Base-by-base conservation (phyloP, 1,284 basidiomycete species). In the Coriolopsis trogii region DNA sequence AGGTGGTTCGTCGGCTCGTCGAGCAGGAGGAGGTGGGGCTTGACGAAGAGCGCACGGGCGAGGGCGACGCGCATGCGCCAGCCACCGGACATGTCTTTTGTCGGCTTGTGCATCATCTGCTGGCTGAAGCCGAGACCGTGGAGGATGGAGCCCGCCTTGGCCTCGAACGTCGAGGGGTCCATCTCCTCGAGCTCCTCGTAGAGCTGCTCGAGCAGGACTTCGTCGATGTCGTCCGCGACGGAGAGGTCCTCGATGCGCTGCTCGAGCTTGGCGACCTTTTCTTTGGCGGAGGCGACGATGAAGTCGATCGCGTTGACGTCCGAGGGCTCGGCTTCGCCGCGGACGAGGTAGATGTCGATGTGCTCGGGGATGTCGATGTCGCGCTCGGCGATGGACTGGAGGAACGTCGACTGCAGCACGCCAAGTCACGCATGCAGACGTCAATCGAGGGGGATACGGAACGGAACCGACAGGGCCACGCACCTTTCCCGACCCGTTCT, bases 1-100 rank as follows among this genome's bases (percentile, higher is more conserved):
- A 98, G 80, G 67, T 94, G 92, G 71, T 94, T 94, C 36, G 88
- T 89, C 4, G 86, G 87, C 72, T 95, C 91, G 69, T 98, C 95
- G 60, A 98, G 85, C 23, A 98, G 77, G 28, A 98, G 79, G 20
- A 98, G 73, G 78, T 99, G 96, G 6, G 96, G 96, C 75, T 97
- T 98, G 72, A 98, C 77, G 75, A 99, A 98, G 45, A 99, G 80
- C 1, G 96, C 96, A 57, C 95, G 84, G 23, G 96, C 96, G 43
- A 99, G 87, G 13, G 97, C 92, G 55, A 99, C 95, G 71, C 97
- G 88, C 96, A 98, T 98, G 58, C 96, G 84, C 96, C 96, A 98
- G 67, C 95, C 95, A 84, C 95, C 96, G 65, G 87, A 91, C 93
- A 99, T 97, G 71, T 98, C 96, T 75, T 95, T 96, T 47, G 96